Conservation (phyloP, 768 basidiomycete genomes). For the Trametes elegans region DNA sequence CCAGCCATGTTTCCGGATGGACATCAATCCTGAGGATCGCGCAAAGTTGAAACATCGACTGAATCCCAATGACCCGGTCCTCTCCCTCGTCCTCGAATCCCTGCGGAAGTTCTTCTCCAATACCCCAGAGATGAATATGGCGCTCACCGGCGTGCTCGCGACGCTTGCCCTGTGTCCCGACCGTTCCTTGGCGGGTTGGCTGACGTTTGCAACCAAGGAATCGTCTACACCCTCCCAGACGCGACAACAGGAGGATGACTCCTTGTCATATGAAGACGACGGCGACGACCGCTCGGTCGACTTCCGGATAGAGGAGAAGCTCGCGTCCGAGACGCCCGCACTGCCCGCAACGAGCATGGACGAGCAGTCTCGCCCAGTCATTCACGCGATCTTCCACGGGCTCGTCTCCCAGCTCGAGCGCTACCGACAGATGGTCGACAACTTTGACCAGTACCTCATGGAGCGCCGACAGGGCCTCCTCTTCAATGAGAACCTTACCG, state of each 20-base stretch:
- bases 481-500: conserved; percentile 89
- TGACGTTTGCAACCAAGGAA: conserved; percentile 63
- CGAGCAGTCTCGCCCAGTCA: conserved; percentile 69
- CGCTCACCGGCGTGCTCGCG: conserved; percentile 79
- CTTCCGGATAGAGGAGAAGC: conserved; percentile 63
- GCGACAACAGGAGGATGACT: conserved; percentile 21
- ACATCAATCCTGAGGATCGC: conserved; percentile 38
- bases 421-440: conserved; percentile 69
- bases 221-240: conserved; percentile 16
- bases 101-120: conserved; percentile 82
- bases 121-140: conserved; percentile 83
- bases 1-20: conserved; percentile 56
- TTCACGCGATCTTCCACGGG: conserved; percentile 78
- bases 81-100: conserved; percentile 67
- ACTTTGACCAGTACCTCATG: conserved; percentile 81
- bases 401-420: conserved; percentile 79
- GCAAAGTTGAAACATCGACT: conserved; percentile 67
- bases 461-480: conserved; percentile 88
- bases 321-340: conserved; percentile 53
- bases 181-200: conserved; percentile 85
- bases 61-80: conserved; percentile 72
- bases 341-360: conserved; percentile 70
- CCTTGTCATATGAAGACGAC: conserved; percentile 41
- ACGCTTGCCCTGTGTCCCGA: conserved; percentile 83
- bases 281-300: conserved; percentile 84